Evolutionary conservation across 495 filamentous ascomycete genomes (phyloP).

Genomic region (Penicillium desertorum): DNA sequence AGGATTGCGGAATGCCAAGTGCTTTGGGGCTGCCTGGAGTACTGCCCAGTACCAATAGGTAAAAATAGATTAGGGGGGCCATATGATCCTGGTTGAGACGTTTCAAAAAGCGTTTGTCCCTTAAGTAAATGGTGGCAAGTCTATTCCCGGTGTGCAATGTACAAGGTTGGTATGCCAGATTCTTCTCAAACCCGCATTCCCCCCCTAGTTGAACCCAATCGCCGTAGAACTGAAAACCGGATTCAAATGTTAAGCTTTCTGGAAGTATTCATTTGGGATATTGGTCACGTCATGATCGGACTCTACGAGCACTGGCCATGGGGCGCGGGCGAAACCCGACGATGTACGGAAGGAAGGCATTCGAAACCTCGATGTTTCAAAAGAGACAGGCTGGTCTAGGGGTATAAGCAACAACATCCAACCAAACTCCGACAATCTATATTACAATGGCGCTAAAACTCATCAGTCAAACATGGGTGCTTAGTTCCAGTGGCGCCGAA

Average conservation of each 20-base stretch:
- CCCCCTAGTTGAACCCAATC: neutral
- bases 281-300: neutral
- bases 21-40: neutral
- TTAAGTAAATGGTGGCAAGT: neutral
- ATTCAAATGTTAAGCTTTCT: neutral
- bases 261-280: neutral
- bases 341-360: neutral
- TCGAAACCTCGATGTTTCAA: neutral
- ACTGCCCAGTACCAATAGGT: neutral
- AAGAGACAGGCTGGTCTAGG: constrained; percentile 23
- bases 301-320: neutral
- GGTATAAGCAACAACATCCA: constrained; percentile 24
- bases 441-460: constrained; percentile 15
- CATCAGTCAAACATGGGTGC: neutral
- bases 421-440: constrained; percentile 22
- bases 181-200: constrained; percentile 22
- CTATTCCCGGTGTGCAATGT: neutral
- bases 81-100: neutral
- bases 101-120: neutral
- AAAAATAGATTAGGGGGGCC: neutral
- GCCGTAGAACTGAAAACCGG: neutral
- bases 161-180: constrained; percentile 18
- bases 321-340: neutral
- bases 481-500: constrained; percentile 60
- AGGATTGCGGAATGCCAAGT: constrained; percentile 1